A percentile compares a stretch with the other conserved stretches of the same genome.
These are phyloP conservation scores for Metarhizium sp. DNA, from an alignment of 2,329 filamentous ascomycete genomes.

Conservation along the genomic window DNA sequence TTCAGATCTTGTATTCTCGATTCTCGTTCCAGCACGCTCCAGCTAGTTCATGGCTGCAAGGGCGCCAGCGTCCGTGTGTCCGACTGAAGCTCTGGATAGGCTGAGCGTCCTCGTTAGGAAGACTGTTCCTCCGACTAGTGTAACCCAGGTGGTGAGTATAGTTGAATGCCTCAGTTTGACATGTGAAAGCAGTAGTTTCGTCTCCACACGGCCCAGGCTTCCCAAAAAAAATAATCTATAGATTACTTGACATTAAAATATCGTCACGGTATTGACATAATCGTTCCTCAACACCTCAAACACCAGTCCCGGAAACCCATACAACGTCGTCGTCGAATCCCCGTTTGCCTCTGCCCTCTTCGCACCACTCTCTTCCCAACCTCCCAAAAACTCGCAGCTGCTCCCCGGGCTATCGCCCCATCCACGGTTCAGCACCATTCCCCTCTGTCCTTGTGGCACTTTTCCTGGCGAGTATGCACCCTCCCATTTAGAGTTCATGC, in stretches of 20 bases:
- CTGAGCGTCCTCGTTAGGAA: too few species aligned
- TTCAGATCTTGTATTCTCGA: too few species aligned
- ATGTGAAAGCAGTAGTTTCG: too few species aligned
- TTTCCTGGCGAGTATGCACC: conserved; percentile 49
- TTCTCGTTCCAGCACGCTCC: too few species aligned
- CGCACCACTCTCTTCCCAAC: conserved; percentile 67
- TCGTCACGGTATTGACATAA: conserved; percentile 77
- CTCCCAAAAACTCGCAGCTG: conserved; percentile 75
- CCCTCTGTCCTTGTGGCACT: conserved; percentile 43
- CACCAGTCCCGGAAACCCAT: conserved; percentile 85
- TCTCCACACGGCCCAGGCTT: too few species aligned
- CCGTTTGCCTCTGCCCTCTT: conserved; percentile 45
- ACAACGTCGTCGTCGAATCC: conserved; percentile 69
- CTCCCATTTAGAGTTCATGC: conserved; percentile 62
- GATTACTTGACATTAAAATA: conserved; percentile 50
- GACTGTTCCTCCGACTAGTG: too few species aligned
- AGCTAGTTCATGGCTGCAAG: too few species aligned
- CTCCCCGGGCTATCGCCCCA: conserved; percentile 89
- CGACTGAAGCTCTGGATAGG: too few species aligned
- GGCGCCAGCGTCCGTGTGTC: too few species aligned
- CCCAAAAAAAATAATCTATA: too few species aligned
- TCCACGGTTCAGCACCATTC: conserved; percentile 86
- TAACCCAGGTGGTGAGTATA: too few species aligned
- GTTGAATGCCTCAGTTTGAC: too few species aligned
- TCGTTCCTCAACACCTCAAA: conserved; percentile 96